Percentiles rank a stretch among this genome's conserved stretches.
Conservation (phyloP, 23 red algal species). For the Agarophyton chilense region DNA sequence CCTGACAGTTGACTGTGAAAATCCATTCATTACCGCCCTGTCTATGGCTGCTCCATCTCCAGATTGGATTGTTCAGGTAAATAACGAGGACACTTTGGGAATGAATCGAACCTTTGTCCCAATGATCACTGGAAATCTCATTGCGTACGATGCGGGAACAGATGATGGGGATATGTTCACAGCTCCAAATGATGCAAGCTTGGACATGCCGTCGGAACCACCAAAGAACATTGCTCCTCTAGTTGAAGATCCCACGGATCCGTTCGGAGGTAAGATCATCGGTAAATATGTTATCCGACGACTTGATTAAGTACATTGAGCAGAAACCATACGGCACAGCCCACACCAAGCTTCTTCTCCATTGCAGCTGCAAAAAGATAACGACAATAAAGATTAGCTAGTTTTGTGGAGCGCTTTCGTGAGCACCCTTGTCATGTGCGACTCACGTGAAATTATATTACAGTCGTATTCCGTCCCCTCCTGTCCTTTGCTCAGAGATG, state of each 20-base stretch:
- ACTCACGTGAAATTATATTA: too few relatives aligned
- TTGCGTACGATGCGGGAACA: slow-evolving; percentile 52
- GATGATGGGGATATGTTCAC: slow-evolving; percentile 52
- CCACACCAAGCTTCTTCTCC: neutral
- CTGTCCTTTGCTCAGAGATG: too few relatives aligned
- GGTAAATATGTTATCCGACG: slow-evolving; percentile 24
- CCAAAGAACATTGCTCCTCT: slow-evolving; percentile 59
- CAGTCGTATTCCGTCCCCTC: too few relatives aligned
- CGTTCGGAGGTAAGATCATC: slow-evolving; percentile 5
- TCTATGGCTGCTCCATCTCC: slow-evolving; percentile 53
- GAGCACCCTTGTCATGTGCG: too few relatives aligned
- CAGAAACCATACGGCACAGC: too few relatives aligned
- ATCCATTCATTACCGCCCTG: slow-evolving; percentile 53
- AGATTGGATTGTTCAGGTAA: slow-evolving; percentile 66
- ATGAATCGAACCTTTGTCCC: neutral
- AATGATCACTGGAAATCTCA: slow-evolving; percentile 11
- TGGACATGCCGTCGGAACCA: slow-evolving; percentile 44
- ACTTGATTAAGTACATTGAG: neutral
- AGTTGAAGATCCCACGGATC: slow-evolving; percentile 48
- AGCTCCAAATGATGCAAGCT: slow-evolving; percentile 15
- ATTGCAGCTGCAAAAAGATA: too few relatives aligned
- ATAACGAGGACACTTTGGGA: slow-evolving; percentile 13
- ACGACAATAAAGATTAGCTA: too few relatives aligned
- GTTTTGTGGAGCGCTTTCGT: too few relatives aligned
- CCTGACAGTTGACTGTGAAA: slow-evolving; percentile 32